Base-by-base conservation (phyloP, 106 monocot genomes). In the Apostasia ramifera region DNA sequence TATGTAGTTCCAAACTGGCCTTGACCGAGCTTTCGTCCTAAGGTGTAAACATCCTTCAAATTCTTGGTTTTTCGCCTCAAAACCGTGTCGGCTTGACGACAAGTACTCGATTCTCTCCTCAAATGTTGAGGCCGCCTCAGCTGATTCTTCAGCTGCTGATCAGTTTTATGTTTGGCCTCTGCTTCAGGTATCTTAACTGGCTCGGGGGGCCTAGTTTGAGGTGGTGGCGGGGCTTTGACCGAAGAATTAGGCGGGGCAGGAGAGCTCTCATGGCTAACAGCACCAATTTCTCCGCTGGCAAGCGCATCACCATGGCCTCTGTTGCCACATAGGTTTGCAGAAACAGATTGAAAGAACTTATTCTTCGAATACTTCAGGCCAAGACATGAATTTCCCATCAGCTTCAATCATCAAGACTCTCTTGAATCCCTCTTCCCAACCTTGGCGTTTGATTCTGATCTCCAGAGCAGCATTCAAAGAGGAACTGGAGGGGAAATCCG, bases 1-100 rank as follows among this genome's bases (percentile, higher is more conserved):
- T 81, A 74, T 7, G 76, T 81, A 1, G 76, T 76, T 9, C 81
- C 81, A 55, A 81, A 81, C 61, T 81, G 81, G 8, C 81, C 81
- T 40, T 76, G 75, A 0, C 81, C 81, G 4, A 81, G 71, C 52
- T 81, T 81, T 5, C 75, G 70, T 2, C 81, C 81, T 60, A 81
- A 8, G 56, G 55, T 71, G 46, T 81, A 81, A 13, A 72, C 9
- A 40, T 81, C 81, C 66, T 81, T 81, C 45, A 81, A 59, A 13
- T 71, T 81, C 51, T 76, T 71, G 0, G 76, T 81, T 46, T 61
- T 71, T 26, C 66, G 47, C 37, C 66, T 67, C 50, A 81, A 47
- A 1, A 81, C 81, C 2, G 50, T 61, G 13, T 75, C 66, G 26
- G 66, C 53, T 15, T 71, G 66, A n/a, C 57, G 71, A 3, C 71